Percentiles rank a stretch among this genome's conserved stretches.
phyloP scores from a whole-genome alignment of 116 monocot species.

The Phalaenopsis hybrid region DNA sequence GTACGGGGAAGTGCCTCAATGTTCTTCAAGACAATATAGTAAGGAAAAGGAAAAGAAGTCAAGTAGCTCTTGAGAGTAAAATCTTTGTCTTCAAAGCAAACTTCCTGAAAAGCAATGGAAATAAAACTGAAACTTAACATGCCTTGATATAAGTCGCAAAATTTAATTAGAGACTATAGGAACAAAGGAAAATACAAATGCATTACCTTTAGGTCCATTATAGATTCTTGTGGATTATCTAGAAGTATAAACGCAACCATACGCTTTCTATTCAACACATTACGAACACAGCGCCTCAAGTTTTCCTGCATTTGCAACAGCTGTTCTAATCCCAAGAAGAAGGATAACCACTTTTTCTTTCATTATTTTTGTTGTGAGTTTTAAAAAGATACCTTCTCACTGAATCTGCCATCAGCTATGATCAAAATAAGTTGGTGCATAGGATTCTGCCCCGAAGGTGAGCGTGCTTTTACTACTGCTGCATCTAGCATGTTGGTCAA shows the following conservation, averaged over 20 bases:
- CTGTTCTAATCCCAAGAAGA: not conserved
- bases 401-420: conserved; percentile 78
- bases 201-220: conserved; percentile 58
- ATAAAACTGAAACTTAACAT: conserved; percentile 3
- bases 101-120: conserved; percentile 37
- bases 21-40: conserved; percentile 70
- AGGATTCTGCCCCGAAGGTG: conserved; percentile 75
- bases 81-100: conserved; percentile 35
- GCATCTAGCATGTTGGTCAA: conserved; percentile 78
- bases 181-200: not conserved
- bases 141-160: not conserved
- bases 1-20: conserved; percentile 86
- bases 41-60: conserved; percentile 83
- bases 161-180: not conserved
- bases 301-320: conserved; percentile 36
- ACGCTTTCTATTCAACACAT: conserved; percentile 48
- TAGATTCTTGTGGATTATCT: conserved; percentile 71
- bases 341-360: not conserved
- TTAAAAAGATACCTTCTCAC: conserved; percentile 49
- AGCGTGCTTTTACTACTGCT: conserved; percentile 62
- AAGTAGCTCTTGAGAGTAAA: conserved; percentile 52
- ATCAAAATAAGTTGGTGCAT: conserved; percentile 82
- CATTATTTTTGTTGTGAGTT: not conserved
- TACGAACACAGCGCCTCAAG: conserved; percentile 54
- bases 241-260: conserved; percentile 86